These are phyloP conservation scores for Sclerotinia nivalis DNA, from an alignment of 2,329 filamentous ascomycete genomes.

Conservation along the genomic window DNA sequence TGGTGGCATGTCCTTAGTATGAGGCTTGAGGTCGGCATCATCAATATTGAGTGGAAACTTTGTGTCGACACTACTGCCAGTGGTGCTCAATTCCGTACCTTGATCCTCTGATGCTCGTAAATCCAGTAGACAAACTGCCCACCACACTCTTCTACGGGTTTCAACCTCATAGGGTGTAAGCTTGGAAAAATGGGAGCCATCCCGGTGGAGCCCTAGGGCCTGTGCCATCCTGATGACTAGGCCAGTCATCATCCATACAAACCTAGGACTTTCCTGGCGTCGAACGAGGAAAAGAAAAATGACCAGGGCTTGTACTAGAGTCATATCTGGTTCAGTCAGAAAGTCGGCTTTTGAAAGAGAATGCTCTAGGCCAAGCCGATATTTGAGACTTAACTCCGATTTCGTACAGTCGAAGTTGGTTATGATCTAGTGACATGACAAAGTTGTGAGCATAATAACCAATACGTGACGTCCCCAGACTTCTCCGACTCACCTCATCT, in stretches of 20 bases:
- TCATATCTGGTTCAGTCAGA: slow-evolving; percentile 58
- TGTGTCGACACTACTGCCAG: slow-evolving; percentile 49
- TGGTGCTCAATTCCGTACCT: slow-evolving; percentile 49
- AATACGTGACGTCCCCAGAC: not conserved
- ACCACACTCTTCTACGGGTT: slow-evolving; percentile 55
- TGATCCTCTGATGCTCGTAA: slow-evolving; percentile 52
- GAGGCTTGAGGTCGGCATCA: slow-evolving; percentile 46
- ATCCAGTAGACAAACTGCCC: slow-evolving; percentile 51
- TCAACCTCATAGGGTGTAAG: slow-evolving; percentile 46
- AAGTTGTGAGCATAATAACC: not conserved
- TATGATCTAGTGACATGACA: slow-evolving; percentile 41
- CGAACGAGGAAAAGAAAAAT: slow-evolving; percentile 58
- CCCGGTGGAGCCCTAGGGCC: slow-evolving; percentile 47
- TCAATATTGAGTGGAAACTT: slow-evolving; percentile 53
- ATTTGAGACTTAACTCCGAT: slow-evolving; percentile 47
- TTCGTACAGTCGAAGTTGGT: slow-evolving; percentile 54
- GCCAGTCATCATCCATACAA: slow-evolving; percentile 65
- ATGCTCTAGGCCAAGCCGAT: slow-evolving; percentile 51
- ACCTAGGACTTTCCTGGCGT: slow-evolving; percentile 52
- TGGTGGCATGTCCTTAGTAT: slow-evolving; percentile 21
- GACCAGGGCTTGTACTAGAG: slow-evolving; percentile 61
- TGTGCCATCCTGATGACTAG: slow-evolving; percentile 56
- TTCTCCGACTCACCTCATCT: slow-evolving; percentile 49
- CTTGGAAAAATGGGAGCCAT: slow-evolving; percentile 42
- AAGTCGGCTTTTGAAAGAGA: slow-evolving; percentile 63